Conservation (phyloP, 2,329 filamentous ascomycete species). For the Beauveria varroae region DNA sequence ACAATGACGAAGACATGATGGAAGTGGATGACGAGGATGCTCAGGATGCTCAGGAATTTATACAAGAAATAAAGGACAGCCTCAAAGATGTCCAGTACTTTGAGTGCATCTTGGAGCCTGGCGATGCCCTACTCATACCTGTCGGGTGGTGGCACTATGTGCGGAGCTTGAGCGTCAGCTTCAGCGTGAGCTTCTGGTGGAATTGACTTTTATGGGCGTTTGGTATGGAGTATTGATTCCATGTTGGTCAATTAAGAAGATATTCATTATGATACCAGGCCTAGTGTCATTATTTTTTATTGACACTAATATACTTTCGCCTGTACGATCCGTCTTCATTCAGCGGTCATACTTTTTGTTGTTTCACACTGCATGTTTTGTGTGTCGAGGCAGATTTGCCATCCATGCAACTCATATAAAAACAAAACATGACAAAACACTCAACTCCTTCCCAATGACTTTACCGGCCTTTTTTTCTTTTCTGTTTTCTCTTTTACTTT, state of each 20-base stretch:
- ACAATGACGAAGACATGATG: conserved; percentile 26
- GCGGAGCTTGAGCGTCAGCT: conserved; percentile 73
- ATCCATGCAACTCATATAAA: not conserved
- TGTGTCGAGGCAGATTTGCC: not conserved
- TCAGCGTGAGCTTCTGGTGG: conserved; percentile 98
- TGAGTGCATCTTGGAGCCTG: conserved; percentile 72
- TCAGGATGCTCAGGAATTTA: conserved; percentile 13
- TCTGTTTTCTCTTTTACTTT: too few species aligned
- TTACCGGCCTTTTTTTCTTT: not conserved
- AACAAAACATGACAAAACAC: not conserved
- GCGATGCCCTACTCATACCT: conserved; percentile 83
- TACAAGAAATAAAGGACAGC: conserved; percentile 28
- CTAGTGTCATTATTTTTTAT: not conserved
- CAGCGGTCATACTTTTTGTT: not conserved
- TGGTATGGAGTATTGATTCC: not conserved
- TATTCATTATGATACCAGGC: not conserved
- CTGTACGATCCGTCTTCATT: not conserved
- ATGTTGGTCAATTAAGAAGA: not conserved
- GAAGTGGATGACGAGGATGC: conserved; percentile 19
- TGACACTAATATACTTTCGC: not conserved
- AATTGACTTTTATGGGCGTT: conserved; percentile 34
- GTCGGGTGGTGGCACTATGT: conserved; percentile 99
- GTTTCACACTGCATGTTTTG: not conserved
- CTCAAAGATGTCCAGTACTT: conserved; percentile 51
- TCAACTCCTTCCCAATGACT: conserved; percentile 11